Evolutionary conservation across 257 asterid genomes (phyloP).

Genomic region (Primulina huaijiensis): DNA sequence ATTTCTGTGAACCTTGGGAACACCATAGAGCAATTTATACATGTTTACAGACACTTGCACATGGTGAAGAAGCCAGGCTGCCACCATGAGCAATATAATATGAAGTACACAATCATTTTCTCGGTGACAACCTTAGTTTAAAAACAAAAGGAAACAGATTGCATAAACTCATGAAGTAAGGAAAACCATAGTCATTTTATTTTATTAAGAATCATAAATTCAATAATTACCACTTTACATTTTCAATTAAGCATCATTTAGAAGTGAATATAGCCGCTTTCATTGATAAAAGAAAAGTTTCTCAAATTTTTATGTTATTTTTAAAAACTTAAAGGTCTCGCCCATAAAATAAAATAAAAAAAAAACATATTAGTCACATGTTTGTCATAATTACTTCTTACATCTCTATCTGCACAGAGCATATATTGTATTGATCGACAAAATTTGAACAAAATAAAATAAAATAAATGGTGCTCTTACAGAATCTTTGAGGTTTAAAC

Average conservation of each 20-base stretch:
- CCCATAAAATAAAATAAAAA: too few relatives aligned
- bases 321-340: neutral
- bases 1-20: slow-evolving; percentile 13
- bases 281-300: too few relatives aligned
- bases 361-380: neutral
- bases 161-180: too few relatives aligned
- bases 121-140: too few relatives aligned
- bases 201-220: too few relatives aligned
- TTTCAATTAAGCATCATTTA: too few relatives aligned
- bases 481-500: slow-evolving; percentile 33
- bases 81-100: neutral
- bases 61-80: slow-evolving; percentile 1
- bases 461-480: neutral
- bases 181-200: too few relatives aligned
- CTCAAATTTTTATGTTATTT: neutral
- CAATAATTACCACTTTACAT: too few relatives aligned
- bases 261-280: too few relatives aligned
- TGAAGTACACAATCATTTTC: neutral
- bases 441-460: neutral
- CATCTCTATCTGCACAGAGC: neutral
- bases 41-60: neutral
- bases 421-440: neutral
- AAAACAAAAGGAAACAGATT: neutral
- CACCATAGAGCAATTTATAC: neutral
- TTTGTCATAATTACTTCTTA: neutral